A percentile compares a stretch with the other conserved stretches of the same genome.
These are phyloP conservation scores for Exophiala lecanii-corni DNA, from an alignment of 2,329 filamentous ascomycete species.

Conservation along the genomic window DNA sequence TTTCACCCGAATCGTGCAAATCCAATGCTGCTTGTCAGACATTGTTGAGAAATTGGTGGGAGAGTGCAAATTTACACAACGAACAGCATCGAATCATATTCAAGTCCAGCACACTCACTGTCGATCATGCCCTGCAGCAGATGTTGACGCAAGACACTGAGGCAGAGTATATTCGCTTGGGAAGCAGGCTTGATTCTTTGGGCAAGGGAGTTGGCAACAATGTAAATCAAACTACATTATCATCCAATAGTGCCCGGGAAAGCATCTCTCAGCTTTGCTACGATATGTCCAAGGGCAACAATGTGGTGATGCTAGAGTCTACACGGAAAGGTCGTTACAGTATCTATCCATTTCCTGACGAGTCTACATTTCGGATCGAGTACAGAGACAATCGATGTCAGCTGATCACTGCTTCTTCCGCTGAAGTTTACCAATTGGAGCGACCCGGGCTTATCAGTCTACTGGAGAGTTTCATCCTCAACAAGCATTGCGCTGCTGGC, in stretches of 20 bases:
- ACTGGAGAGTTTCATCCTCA: conserved; percentile 13
- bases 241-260: conserved; percentile 18
- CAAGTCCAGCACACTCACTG: not conserved
- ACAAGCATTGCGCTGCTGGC: conserved; percentile 4
- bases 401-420: not conserved
- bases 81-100: not conserved
- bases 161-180: not conserved
- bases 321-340: conserved; percentile 59
- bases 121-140: not conserved
- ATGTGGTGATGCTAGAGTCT: conserved; percentile 32
- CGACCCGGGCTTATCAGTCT: conserved; percentile 5
- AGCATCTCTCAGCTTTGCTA: conserved; percentile 21
- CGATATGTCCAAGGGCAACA: conserved; percentile 3
- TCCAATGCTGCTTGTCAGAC: conserved; percentile 57
- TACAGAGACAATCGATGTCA: conserved; percentile 34
- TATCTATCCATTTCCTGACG: conserved; percentile 65
- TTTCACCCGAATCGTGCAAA: conserved; percentile 89
- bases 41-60: conserved; percentile 73
- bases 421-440: not conserved
- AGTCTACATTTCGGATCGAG: conserved; percentile 53
- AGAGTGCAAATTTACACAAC: conserved; percentile 59
- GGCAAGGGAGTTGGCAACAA: not conserved
- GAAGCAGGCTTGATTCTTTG: not conserved
- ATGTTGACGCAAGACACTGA: not conserved
- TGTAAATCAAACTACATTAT: conserved; percentile 3